A percentile compares a stretch with the other conserved stretches of the same genome.
Evolutionary conservation across 148 eudicot species (phyloP).

Genomic region (Bassia scoparia): DNA sequence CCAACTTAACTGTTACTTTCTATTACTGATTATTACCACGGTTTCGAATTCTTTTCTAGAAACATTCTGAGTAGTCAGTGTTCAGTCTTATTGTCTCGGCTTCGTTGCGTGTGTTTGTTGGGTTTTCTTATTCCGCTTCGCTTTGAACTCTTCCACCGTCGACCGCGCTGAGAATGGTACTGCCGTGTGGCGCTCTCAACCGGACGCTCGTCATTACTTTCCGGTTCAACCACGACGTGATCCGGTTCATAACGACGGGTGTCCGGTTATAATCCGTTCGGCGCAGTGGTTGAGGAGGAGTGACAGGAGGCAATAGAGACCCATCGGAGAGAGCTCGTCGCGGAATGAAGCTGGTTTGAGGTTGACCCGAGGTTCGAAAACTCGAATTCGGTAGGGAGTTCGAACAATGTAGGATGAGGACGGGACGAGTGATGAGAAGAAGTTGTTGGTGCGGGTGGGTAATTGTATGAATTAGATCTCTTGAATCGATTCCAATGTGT

Average conservation of each 20-base stretch:
- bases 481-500: conserved; percentile 4
- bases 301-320: conserved; percentile 71
- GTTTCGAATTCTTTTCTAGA: too few species aligned
- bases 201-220: conserved; percentile 13
- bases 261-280: conserved; percentile 13
- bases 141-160: conserved; percentile 78
- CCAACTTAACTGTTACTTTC: too few species aligned
- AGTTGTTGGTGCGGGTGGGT: conserved; percentile 13
- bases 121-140: conserved; percentile 27
- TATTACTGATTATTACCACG: too few species aligned
- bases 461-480: conserved; percentile 23
- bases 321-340: conserved; percentile 81
- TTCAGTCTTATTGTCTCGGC: too few species aligned
- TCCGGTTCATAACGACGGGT: conserved; percentile 15
- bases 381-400: conserved; percentile 80
- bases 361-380: conserved; percentile 47
- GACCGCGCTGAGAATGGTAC: conserved; percentile 34
- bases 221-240: conserved; percentile 6
- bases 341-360: conserved; percentile 50
- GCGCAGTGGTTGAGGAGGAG: conserved; percentile 28
- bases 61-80: too few species aligned
- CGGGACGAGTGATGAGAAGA: background rate
- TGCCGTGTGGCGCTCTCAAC: conserved; percentile 9
- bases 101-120: background rate
- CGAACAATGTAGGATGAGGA: background rate